These are phyloP conservation scores for Aspergillus sp. DNA, from an alignment of 2,329 filamentous ascomycete species.

Conservation along the genomic window DNA sequence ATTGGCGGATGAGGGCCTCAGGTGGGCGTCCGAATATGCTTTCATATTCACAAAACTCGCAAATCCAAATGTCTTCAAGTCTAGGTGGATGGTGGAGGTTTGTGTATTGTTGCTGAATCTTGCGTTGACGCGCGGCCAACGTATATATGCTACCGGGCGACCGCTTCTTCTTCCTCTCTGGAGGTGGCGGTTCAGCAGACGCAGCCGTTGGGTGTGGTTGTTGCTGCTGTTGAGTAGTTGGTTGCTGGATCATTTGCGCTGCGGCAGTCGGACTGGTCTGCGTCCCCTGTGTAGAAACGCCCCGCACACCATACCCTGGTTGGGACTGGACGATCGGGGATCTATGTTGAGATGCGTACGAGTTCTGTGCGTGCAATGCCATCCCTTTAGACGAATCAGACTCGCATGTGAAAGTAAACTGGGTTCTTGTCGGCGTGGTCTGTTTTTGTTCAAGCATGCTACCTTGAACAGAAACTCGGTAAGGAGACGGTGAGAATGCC, in stretches of 20 bases:
- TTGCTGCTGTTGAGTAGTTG: constrained; percentile 17
- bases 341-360: constrained; percentile 40
- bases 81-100: constrained; percentile 73
- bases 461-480: constrained; percentile 71
- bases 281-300: constrained; percentile 54
- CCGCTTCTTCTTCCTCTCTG: constrained; percentile 64
- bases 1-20: constrained; percentile 79
- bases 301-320: constrained; percentile 36
- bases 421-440: constrained; percentile 69
- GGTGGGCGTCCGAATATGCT: constrained; percentile 89
- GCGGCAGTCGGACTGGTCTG: constrained; percentile 56
- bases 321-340: constrained; percentile 33
- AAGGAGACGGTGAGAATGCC: constrained; percentile 60
- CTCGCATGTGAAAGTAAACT: constrained; percentile 96
- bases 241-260: constrained; percentile 38
- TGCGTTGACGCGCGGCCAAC: constrained; percentile 73
- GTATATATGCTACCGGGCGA: constrained; percentile 70
- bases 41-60: constrained; percentile 98
- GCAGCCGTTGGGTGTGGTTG: constrained; percentile 24
- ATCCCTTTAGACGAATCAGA: constrained; percentile 80
- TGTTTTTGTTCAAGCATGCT: constrained; percentile 76
- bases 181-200: constrained; percentile 45
- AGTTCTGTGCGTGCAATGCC: constrained; percentile 67
- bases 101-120: constrained; percentile 71
- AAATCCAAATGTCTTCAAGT: constrained; percentile 83